Conservation (phyloP, 371 early-diverging fungal genomes). For the Agmasoma carcini region DNA sequence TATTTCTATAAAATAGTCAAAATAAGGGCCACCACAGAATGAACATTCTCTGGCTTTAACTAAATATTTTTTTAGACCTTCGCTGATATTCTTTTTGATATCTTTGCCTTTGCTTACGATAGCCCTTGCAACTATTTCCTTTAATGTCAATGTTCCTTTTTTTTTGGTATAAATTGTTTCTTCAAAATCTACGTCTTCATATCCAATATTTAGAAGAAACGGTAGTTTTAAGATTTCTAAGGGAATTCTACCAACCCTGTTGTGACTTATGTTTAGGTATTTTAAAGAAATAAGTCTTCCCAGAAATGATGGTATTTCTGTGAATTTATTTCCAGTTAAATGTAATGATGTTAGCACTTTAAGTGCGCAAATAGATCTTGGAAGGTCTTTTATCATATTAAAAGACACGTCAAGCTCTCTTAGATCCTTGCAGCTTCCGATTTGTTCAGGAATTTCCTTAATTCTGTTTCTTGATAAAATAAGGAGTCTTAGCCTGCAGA, state of each 20-base stretch:
- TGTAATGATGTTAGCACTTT: slow-evolving; percentile 57
- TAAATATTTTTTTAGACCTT: slow-evolving; percentile 51
- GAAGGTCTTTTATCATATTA: slow-evolving; percentile 56
- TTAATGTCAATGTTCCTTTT: slow-evolving; percentile 39
- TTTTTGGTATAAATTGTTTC: slow-evolving; percentile 44
- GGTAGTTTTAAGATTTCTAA: slow-evolving; percentile 6
- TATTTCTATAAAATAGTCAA: slow-evolving; percentile 56
- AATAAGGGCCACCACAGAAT: slow-evolving; percentile 69
- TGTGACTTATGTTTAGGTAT: slow-evolving; percentile 52
- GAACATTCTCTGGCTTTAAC: slow-evolving; percentile 59
- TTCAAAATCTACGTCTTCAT: slow-evolving; percentile 32
- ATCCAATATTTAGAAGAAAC: slow-evolving; percentile 43
- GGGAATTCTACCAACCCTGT: slow-evolving; percentile 38
- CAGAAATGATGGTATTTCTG: slow-evolving; percentile 55
- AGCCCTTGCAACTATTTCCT: slow-evolving; percentile 45
- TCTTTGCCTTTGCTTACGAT: slow-evolving; percentile 55
- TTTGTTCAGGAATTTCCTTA: slow-evolving; percentile 54
- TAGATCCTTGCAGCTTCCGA: slow-evolving; percentile 55
- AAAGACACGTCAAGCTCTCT: slow-evolving; percentile 62
- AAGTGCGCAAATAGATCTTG: slow-evolving; percentile 55
- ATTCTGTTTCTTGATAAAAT: slow-evolving; percentile 51
- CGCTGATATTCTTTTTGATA: slow-evolving; percentile 8
- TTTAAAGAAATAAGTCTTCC: slow-evolving; percentile 31
- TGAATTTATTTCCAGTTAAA: slow-evolving; percentile 60
- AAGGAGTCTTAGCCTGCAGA: slow-evolving; percentile 42